A percentile compares a stretch with the other conserved stretches of the same genome.
These are phyloP conservation scores for Brassica balearica DNA, from an alignment of 441 rosid genomes.

Conservation along the genomic window DNA sequence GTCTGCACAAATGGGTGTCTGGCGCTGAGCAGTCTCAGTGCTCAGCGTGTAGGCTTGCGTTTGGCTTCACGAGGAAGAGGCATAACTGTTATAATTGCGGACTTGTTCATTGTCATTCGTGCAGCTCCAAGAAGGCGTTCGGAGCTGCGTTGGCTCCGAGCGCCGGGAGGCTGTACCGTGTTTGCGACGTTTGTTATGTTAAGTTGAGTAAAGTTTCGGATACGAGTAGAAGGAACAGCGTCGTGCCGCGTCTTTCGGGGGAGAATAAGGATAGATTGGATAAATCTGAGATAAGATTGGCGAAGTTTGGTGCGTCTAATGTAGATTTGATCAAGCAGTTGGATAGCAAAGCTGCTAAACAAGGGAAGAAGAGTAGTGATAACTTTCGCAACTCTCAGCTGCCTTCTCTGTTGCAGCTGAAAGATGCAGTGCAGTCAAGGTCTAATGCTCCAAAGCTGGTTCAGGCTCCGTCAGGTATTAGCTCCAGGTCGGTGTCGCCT, in stretches of 20 bases:
- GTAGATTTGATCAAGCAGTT: conserved; percentile 93
- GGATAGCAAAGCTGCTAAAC: conserved; percentile 95
- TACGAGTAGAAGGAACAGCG: conserved; percentile 64
- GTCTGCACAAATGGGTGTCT: conserved; percentile 96
- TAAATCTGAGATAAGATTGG: conserved; percentile 80
- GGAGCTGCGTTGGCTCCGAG: conserved; percentile 93
- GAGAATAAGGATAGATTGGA: conserved; percentile 93
- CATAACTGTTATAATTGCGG: conserved; percentile 98
- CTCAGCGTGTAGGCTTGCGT: conserved; percentile 88
- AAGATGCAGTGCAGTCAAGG: conserved; percentile 31
- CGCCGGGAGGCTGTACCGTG: conserved; percentile 88
- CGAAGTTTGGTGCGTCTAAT: conserved; percentile 74
- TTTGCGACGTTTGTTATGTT: conserved; percentile 88
- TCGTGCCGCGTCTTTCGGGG: conserved; percentile 88
- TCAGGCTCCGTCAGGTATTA: conserved; percentile 76
- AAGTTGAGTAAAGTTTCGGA: conserved; percentile 77
- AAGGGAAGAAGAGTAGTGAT: conserved; percentile 55
- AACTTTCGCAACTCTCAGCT: conserved; percentile 42
- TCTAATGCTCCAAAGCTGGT: conserved; percentile 69
- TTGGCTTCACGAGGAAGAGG: conserved; percentile 92
- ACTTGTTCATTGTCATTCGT: conserved; percentile 95
- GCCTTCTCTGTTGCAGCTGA: neutral
- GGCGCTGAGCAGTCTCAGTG: conserved; percentile 97
- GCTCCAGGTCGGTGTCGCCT: conserved; percentile 96
- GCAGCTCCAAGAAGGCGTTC: conserved; percentile 88